Conservation (phyloP, 768 basidiomycete genomes). For the Udeniomyces megalosporus region DNA sequence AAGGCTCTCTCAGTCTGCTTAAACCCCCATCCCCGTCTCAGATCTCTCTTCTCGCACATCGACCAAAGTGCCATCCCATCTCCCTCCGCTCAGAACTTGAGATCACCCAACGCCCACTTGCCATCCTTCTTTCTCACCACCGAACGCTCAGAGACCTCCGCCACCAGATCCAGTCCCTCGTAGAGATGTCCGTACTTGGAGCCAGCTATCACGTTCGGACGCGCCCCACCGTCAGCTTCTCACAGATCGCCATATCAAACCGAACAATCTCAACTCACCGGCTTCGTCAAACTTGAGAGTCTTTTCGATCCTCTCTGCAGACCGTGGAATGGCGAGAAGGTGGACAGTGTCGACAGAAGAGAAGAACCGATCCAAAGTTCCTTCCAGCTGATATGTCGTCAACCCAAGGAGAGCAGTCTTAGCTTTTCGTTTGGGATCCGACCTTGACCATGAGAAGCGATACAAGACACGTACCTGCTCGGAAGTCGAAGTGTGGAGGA, state of each 20-base stretch:
- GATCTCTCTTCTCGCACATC: no score
- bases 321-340: slow-evolving; percentile 7
- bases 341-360: background rate
- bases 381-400: no score
- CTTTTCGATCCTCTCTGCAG: slow-evolving; percentile 2
- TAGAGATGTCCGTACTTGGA: slow-evolving; percentile 11
- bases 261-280: no score
- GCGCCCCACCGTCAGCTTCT: no score
- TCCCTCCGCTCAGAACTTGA: background rate
- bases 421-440: no score
- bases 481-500: slow-evolving; percentile 5
- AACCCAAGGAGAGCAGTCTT: no score
- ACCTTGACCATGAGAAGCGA: no score
- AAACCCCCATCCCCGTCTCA: no score
- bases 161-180: slow-evolving; percentile 10
- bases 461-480: background rate
- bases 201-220: background rate
- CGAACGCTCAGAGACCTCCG: slow-evolving; percentile 2
- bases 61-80: no score
- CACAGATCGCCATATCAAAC: no score
- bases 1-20: no score
- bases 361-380: slow-evolving; percentile 7
- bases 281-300: slow-evolving; percentile 13
- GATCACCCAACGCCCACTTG: slow-evolving; percentile 1
- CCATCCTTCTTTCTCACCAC: background rate